A percentile compares a stretch with the other conserved stretches of the same genome.
Evolutionary conservation across 2,329 filamentous ascomycete genomes (phyloP).

Genomic region (Colletotrichum sp.): DNA sequence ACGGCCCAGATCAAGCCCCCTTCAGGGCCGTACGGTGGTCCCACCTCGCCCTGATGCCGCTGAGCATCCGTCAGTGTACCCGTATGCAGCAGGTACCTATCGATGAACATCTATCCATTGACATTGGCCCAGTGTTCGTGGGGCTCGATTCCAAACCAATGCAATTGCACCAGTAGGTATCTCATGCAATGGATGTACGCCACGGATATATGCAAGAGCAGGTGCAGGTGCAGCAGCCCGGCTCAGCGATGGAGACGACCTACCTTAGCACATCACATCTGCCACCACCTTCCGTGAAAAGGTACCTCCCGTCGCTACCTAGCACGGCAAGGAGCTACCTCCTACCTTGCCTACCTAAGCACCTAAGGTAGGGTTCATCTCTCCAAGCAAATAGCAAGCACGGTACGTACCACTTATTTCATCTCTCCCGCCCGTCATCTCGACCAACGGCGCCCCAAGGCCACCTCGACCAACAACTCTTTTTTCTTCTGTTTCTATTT

Average conservation of each 20-base stretch:
- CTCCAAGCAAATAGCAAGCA: background rate
- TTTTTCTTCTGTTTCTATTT: background rate
- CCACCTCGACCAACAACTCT: background rate
- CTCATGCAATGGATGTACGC: background rate
- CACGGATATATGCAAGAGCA: background rate
- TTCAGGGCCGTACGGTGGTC: constrained; percentile 17
- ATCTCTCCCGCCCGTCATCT: background rate
- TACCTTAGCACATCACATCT: background rate
- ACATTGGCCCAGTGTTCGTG: background rate
- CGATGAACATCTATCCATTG: background rate
- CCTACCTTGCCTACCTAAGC: background rate
- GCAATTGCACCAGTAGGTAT: background rate
- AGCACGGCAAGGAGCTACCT: background rate
- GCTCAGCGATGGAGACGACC: background rate
- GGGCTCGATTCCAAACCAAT: background rate
- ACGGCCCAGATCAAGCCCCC: constrained; percentile 14
- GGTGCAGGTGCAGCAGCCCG: background rate
- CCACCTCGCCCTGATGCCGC: constrained; percentile 1
- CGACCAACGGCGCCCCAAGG: background rate
- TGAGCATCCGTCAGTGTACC: background rate
- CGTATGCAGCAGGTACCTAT: background rate
- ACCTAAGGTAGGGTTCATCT: background rate
- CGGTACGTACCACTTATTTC: background rate
- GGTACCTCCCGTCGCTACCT: background rate
- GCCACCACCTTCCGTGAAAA: background rate